Percentiles rank a stretch among this genome's conserved stretches.
These are phyloP conservation scores for Solanum corneliomulleri DNA, from an alignment of 257 asterid genomes.

Conservation along the genomic window DNA sequence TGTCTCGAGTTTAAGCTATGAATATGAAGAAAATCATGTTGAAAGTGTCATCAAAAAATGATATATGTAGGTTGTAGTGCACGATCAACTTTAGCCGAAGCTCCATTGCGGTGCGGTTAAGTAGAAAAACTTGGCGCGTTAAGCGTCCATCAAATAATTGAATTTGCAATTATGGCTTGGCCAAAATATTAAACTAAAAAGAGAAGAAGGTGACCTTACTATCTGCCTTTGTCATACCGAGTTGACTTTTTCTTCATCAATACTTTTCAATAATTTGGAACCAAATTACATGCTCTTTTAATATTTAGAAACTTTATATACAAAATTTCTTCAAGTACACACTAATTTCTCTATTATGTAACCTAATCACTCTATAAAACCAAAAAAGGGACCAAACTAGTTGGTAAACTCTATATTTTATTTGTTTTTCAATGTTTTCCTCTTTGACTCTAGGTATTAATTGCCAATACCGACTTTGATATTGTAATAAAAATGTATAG, in stretches of 20 bases:
- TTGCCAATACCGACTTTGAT: not conserved
- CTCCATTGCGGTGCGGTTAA: too few relatives aligned
- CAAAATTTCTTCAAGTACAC: not conserved
- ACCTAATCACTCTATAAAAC: not conserved
- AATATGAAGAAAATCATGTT: too few relatives aligned
- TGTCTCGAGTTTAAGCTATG: too few relatives aligned
- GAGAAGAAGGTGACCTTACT: not conserved
- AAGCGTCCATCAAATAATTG: not conserved
- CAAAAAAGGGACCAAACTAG: not conserved
- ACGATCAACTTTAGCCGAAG: too few relatives aligned
- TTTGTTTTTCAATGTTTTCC: not conserved
- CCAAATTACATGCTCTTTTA: not conserved
- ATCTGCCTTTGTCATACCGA: not conserved
- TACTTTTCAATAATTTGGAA: not conserved
- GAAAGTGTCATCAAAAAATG: too few relatives aligned
- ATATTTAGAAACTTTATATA: not conserved
- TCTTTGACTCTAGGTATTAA: not conserved
- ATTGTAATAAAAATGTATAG: not conserved
- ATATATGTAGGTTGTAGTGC: rapidly evolving
- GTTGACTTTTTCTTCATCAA: not conserved
- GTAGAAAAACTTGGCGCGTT: not conserved
- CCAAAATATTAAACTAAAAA: not conserved
- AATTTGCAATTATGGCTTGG: not conserved
- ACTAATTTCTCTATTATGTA: not conserved
- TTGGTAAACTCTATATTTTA: not conserved